Evolutionary conservation across 495 filamentous ascomycete species (phyloP).

Genomic region (Aspergillus nidulans): DNA sequence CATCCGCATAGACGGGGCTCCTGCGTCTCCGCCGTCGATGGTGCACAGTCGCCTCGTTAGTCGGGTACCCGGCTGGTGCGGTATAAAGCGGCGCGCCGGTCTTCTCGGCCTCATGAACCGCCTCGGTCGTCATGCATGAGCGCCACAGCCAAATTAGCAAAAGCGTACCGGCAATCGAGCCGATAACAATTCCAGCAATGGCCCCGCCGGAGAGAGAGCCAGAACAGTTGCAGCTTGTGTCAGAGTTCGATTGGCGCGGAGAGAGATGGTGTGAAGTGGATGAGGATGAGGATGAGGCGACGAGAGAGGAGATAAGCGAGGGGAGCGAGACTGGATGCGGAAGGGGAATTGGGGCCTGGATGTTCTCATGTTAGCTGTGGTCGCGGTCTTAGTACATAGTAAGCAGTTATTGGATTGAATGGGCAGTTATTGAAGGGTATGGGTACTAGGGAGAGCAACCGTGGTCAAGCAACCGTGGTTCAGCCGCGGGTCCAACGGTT

Average conservation of each 20-base stretch:
- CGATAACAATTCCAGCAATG: conserved; percentile 59
- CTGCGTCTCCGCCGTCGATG: conserved; percentile 20
- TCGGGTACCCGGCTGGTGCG: conserved; percentile 11
- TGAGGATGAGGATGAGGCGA: background rate
- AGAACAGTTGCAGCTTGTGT: conserved; percentile 20
- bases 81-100: conserved; percentile 10
- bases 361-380: background rate
- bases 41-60: conserved; percentile 5
- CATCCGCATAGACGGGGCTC: conserved; percentile 26
- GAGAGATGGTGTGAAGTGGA: background rate
- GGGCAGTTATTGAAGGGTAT: no score
- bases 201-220: conserved; percentile 48
- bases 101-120: conserved; percentile 19
- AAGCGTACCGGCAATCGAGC: conserved; percentile 51
- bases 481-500: no score
- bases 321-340: background rate
- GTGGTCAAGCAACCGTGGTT: no score
- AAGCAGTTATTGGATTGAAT: no score
- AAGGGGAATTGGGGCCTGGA: background rate
- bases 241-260: background rate
- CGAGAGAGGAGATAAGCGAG: background rate
- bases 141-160: conserved; percentile 50
- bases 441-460: no score
- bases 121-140: conserved; percentile 22
- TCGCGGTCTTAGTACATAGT: background rate